A percentile compares a stretch with the other conserved stretches of the same genome.
These are phyloP conservation scores for Boletus vermiculosoides DNA, from an alignment of 768 basidiomycete species.

Conservation along the genomic window DNA sequence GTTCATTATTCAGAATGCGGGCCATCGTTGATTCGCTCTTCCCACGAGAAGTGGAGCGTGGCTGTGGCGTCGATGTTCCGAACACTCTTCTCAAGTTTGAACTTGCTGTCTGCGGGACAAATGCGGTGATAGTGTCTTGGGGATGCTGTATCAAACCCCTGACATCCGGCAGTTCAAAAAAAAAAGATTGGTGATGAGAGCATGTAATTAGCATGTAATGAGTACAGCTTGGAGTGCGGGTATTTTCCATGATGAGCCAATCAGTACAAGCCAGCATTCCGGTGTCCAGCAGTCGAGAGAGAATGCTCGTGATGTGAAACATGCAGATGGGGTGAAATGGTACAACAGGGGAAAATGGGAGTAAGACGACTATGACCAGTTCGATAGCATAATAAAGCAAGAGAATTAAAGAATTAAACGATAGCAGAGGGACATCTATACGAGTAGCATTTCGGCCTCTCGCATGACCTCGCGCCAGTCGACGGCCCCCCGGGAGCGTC, in stretches of 20 bases:
- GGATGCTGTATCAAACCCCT: slow-evolving; percentile 2
- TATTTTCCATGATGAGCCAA: slow-evolving; percentile 20
- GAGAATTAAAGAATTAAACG: not conserved
- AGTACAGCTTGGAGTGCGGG: slow-evolving; percentile 24
- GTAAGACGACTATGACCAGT: not conserved
- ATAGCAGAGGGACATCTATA: slow-evolving; percentile 36
- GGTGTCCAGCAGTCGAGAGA: slow-evolving; percentile 21
- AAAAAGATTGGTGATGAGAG: not conserved
- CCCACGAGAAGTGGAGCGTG: slow-evolving; percentile 18
- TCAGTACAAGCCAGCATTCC: slow-evolving; percentile 15
- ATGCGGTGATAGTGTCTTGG: not conserved
- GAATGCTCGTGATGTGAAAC: slow-evolving; percentile 6
- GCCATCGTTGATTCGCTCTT: slow-evolving; percentile 4
- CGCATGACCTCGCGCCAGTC: slow-evolving; percentile 62
- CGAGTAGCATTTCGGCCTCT: slow-evolving; percentile 54
- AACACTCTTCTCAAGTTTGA: not conserved
- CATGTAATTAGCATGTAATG: slow-evolving; percentile 2
- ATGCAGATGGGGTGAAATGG: slow-evolving; percentile 10
- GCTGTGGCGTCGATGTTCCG: slow-evolving; percentile 14
- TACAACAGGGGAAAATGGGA: slow-evolving; percentile 12
- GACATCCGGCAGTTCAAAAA: not conserved
- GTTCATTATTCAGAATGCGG: not conserved
- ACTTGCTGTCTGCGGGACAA: slow-evolving; percentile 1
- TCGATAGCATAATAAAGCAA: slow-evolving; percentile 5
- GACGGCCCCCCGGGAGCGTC: slow-evolving; percentile 41